Conservation (phyloP, 768 basidiomycete genomes). For the Russula earlei region DNA sequence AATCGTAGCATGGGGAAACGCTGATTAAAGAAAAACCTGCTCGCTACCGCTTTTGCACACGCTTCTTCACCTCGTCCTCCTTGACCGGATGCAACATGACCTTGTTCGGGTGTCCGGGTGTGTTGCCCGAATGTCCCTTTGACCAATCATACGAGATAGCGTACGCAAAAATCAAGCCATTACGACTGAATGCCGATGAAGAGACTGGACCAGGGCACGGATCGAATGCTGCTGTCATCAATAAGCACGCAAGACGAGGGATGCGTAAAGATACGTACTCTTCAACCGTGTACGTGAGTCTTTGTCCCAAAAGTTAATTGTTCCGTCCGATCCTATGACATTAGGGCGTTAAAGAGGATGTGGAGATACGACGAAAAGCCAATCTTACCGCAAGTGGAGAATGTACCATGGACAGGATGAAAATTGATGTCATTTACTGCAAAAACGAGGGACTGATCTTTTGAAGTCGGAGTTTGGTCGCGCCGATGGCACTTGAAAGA, state of each 20-base stretch:
- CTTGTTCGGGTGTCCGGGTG: conserved; percentile 61
- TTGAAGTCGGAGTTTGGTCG: conserved; percentile 27
- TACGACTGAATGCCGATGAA: conserved; percentile 77
- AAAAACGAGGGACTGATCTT: conserved; percentile 40
- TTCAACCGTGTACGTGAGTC: conserved; percentile 87
- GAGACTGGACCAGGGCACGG: conserved; percentile 66
- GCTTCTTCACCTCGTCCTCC: conserved; percentile 78
- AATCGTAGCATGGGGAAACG: background rate
- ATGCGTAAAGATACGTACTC: conserved; percentile 38
- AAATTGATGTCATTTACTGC: conserved; percentile 50
- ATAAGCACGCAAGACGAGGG: background rate
- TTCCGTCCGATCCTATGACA: conserved; percentile 62
- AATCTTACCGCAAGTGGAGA: conserved; percentile 32
- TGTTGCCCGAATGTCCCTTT: conserved; percentile 83
- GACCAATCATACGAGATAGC: conserved; percentile 92
- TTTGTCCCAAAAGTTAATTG: conserved; percentile 93
- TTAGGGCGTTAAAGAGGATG: background rate
- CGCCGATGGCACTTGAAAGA: conserved; percentile 47
- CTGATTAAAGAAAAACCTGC: background rate
- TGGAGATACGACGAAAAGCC: too few relatives aligned
- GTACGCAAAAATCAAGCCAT: conserved; percentile 84
- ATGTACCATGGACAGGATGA: conserved; percentile 46
- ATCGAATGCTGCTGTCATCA: conserved; percentile 52
- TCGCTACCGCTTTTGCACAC: conserved; percentile 29
- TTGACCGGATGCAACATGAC: conserved; percentile 79